Base-by-base conservation (phyloP, 75 land plant genomes). In the Cryptomeria japonica region DNA sequence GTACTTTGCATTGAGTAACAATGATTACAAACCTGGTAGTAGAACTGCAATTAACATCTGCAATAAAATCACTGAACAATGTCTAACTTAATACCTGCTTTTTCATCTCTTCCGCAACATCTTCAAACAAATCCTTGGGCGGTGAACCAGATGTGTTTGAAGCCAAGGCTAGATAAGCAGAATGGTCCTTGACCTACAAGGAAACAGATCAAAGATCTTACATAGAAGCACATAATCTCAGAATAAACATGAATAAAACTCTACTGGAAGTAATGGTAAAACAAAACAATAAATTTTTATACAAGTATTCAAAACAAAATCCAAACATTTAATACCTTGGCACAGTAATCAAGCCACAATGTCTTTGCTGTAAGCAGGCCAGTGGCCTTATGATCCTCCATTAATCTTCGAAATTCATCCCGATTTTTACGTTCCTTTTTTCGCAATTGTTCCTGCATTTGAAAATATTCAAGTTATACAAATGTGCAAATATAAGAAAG, bases 91-190 rank as follows among this genome's bases (percentile, higher is more conserved):
- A 76, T 80, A 94, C 99, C 95, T 97, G 93, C 89, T 94, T 96
- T 83, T 94, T 91, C 8, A 96, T 90, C 83, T 95, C 99, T 79
- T 98, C 99, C 10, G 80, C 61, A 37, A 97, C 95, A 92, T 98
- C 99, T 84, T 95, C 97, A 94, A 97, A 98, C 78, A 98, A 87
- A 85, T 98, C 99, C 88, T 97, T 98, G 56, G 99, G 96, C 25
- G 99, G 95, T 83, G 97, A 93, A 19, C 99, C 99, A 44, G 96
- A 92, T 15, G 93, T 93, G 80, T 97, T 97, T 87, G 97, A 88
- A 42, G 96, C 89, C 3, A 97, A 95, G 5, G 95, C 96, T 78
- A 91, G 42, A 88, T 94, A 98, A 31, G 95, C 92, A 42, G 90
- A 90, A 44, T 83, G 83, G 16, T 98, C 98, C 86, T 97, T 98